Evolutionary conservation across 257 asterid species (phyloP).

Genomic region (Cruciata laevipes): DNA sequence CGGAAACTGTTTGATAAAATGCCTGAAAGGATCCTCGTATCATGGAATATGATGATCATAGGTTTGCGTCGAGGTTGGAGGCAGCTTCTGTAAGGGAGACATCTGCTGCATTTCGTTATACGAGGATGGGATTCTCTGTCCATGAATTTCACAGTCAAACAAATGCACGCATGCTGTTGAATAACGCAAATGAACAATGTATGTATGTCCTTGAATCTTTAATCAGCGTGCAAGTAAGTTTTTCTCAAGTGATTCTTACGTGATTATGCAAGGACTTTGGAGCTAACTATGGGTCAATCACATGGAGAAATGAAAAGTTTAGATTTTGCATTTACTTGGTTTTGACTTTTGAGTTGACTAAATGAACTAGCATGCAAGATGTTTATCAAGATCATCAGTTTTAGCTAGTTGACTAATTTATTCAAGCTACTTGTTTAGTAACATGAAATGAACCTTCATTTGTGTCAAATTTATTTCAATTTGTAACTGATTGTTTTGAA

Average conservation of each 20-base stretch:
- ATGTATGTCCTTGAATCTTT: too few relatives aligned
- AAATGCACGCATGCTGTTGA: too few relatives aligned
- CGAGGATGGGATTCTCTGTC: too few relatives aligned
- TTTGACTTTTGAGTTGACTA: too few relatives aligned
- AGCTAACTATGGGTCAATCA: constrained; percentile 51
- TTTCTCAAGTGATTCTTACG: too few relatives aligned
- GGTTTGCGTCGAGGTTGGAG: neutral
- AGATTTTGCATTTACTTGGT: too few relatives aligned
- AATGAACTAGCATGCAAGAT: too few relatives aligned
- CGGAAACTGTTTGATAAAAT: too few relatives aligned
- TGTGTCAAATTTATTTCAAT: neutral
- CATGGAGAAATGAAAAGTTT: constrained; percentile 44
- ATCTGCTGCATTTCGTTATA: neutral
- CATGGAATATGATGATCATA: neutral
- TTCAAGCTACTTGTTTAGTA: neutral
- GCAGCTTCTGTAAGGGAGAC: neutral
- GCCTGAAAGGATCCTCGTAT: neutral
- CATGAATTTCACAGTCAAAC: too few relatives aligned
- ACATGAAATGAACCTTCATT: too few relatives aligned
- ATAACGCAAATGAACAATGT: too few relatives aligned
- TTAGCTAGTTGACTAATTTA: neutral
- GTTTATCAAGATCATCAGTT: neutral
- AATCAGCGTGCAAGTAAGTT: too few relatives aligned
- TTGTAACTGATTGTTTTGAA: neutral
- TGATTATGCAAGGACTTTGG: neutral